Conservation (phyloP, 169 alveolate species). For the Theileria parva region DNA sequence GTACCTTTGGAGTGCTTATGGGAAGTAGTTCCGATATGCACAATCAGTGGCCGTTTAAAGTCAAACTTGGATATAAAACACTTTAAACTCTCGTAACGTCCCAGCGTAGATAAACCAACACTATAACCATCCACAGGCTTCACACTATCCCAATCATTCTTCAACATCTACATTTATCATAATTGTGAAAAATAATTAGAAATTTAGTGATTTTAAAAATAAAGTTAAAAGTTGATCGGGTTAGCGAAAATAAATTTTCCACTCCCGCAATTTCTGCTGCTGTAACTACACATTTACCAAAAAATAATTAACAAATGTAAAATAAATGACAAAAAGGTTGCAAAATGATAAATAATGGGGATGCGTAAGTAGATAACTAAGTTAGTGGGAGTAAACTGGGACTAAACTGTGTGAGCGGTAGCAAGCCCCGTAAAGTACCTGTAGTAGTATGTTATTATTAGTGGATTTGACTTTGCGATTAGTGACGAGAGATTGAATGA, state of each 20-base stretch:
- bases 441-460: slow-evolving; percentile 70
- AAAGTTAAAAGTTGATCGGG: too few relatives aligned
- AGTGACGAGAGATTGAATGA: slow-evolving; percentile 78
- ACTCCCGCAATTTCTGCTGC: not conserved
- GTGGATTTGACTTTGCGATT: slow-evolving; percentile 82
- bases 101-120: slow-evolving; percentile 81
- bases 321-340: too few relatives aligned
- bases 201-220: too few relatives aligned
- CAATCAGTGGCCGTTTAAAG: slow-evolving; percentile 70
- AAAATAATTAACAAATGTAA: too few relatives aligned
- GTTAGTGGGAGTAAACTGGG: too few relatives aligned
- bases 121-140: slow-evolving; percentile 81
- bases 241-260: too few relatives aligned
- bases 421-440: slow-evolving; percentile 11
- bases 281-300: too few relatives aligned
- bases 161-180: slow-evolving; percentile 63
- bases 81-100: slow-evolving; percentile 70
- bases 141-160: slow-evolving; percentile 76
- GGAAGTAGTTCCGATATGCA: slow-evolving; percentile 86
- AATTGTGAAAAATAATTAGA: not conserved
- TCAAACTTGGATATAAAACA: slow-evolving; percentile 66
- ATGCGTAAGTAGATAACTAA: too few relatives aligned
- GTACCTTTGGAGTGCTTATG: slow-evolving; percentile 80
- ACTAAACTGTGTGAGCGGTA: too few relatives aligned
- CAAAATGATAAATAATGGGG: too few relatives aligned